Evolutionary conservation across 208 protist species (phyloP).

Genomic region (Trypanosoma avium): DNA sequence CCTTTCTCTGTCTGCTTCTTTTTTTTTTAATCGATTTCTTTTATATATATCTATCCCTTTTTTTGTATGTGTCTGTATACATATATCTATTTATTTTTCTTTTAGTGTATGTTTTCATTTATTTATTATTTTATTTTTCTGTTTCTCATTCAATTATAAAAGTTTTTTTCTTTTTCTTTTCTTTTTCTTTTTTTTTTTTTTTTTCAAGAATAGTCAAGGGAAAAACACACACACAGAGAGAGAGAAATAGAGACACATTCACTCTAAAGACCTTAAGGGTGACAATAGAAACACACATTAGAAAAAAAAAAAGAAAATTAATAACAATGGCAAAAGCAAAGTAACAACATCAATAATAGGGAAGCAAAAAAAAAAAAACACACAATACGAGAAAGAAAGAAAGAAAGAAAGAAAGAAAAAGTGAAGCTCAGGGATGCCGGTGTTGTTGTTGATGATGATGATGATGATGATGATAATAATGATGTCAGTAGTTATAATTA

Average conservation of each 20-base stretch:
- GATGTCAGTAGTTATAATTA: too few species aligned
- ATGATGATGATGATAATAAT: too few species aligned
- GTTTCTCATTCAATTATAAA: background rate
- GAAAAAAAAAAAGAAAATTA: too few species aligned
- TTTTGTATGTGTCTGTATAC: background rate
- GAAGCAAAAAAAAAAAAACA: background rate
- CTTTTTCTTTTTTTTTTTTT: background rate
- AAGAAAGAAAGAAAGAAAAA: background rate
- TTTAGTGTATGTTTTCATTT: background rate
- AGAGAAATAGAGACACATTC: background rate
- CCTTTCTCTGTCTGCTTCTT: background rate
- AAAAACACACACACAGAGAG: background rate
- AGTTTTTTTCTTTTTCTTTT: background rate
- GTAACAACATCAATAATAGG: too few species aligned
- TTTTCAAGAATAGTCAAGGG: background rate
- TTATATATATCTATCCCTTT: background rate
- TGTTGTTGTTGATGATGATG: too few species aligned
- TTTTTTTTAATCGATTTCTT: background rate
- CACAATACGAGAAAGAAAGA: background rate
- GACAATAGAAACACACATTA: too few species aligned
- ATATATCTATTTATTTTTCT: background rate
- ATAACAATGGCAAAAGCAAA: too few species aligned
- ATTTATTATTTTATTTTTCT: too few species aligned
- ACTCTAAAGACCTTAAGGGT: too few species aligned
- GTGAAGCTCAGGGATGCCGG: background rate